Base-by-base conservation (phyloP, 106 monocot species). In the Phalaenopsis equestris region DNA sequence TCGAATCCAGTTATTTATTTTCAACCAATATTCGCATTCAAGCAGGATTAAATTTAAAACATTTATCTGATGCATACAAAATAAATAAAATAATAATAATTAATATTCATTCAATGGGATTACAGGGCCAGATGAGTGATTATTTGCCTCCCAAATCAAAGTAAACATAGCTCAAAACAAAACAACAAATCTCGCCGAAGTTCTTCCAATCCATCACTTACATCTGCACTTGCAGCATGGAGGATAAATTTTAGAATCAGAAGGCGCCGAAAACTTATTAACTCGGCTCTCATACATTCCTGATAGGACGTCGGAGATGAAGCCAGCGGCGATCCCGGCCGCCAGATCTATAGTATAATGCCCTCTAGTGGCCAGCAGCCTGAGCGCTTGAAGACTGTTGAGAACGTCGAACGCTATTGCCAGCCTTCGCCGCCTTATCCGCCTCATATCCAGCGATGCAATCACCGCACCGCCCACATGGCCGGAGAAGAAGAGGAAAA, bases 401-500 rank as follows among this genome's bases (percentile, higher is more conserved):
- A 98, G 86, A 10, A 64, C 65, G 64, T 98, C 98, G 75, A 92
- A 98, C 8, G 57, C 45, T 55, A 56, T 55, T 5, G 94, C 94
- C 83, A 98, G 77, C 30, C 41, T 55, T 19, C 56, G 43, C 41
- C 94, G 83, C 56, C 78, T 55, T 72, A 75, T 84, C 75, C 98
- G 72, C 75, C 94, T 84, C 98, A 98, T 98, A 86, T 98, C 98
- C 55, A 91, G 45, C 3, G 98, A 92, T 2, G 92, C 98, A 56
- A 98, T 94, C 78, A 98, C 75, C 1, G 94, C 82, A 8, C 90
- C 98, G 3, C 92, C 98, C 9, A 90, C 98, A 49, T 98, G 98
- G 2, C 98, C 98, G 5, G 94, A 98, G 92, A 90, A 98, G 89
- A 98, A 98, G 75, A 98, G 94, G 87, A 91, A 98, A 85, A 98